Evolutionary conservation across 306 rosid genomes (phyloP).

Genomic region (Hippophae tibetana): DNA sequence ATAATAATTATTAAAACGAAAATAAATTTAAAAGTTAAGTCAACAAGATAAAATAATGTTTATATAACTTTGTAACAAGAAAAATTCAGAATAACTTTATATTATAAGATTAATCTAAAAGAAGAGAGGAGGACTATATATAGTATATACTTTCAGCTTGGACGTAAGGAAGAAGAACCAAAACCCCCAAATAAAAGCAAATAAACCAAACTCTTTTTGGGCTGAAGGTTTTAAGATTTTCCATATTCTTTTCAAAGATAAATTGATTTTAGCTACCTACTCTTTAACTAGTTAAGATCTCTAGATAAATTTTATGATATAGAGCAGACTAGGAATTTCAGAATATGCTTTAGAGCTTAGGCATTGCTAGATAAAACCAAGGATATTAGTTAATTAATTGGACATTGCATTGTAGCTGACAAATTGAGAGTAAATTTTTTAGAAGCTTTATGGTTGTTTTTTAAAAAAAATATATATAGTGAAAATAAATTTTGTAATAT

Average conservation of each 20-base stretch:
- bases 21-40: no score
- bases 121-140: neutral
- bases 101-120: no score
- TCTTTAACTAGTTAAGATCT: no score
- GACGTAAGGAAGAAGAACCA: slow-evolving; percentile 17
- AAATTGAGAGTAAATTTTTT: slow-evolving; percentile 23
- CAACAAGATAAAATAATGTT: no score
- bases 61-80: no score
- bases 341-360: slow-evolving; percentile 39
- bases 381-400: slow-evolving; percentile 27
- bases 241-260: no score
- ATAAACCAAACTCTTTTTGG: slow-evolving; percentile 12
- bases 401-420: slow-evolving; percentile 11
- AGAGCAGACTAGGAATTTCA: no score
- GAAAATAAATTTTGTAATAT: no score
- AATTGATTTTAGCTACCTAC: no score
- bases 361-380: slow-evolving; percentile 1
- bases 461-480: slow-evolving; percentile 10
- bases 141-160: slow-evolving; percentile 30
- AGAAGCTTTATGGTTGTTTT: slow-evolving; percentile 25
- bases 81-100: no score
- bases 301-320: no score
- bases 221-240: neutral
- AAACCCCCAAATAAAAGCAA: slow-evolving; percentile 32
- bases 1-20: no score